phyloP scores from a whole-genome alignment of 495 filamentous ascomycete genomes.

The Penicillium salamii region DNA sequence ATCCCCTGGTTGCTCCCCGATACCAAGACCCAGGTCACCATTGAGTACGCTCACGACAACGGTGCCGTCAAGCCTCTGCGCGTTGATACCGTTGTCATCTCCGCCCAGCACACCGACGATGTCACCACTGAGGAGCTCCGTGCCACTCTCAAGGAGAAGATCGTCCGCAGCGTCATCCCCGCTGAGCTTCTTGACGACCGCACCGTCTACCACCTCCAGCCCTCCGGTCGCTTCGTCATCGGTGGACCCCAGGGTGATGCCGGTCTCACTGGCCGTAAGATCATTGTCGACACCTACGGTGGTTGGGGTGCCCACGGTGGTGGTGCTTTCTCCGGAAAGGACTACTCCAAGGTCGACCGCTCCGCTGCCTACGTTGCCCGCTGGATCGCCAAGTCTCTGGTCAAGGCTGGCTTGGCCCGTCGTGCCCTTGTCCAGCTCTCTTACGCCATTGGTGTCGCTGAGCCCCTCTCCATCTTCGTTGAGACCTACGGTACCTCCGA shows the following conservation, averaged over 20 bases:
- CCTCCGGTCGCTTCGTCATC: constrained; percentile 97
- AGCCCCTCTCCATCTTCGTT: constrained; percentile 85
- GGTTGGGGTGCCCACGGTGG: constrained; percentile 99
- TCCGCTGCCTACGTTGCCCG: constrained; percentile 95
- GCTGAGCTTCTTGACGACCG: constrained; percentile 85
- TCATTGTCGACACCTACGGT: constrained; percentile 99
- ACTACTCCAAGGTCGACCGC: constrained; percentile 99
- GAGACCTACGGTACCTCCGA: constrained; percentile 64
- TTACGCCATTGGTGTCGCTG: constrained; percentile 97
- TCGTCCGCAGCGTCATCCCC: constrained; percentile 91
- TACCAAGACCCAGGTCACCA: constrained; percentile 99
- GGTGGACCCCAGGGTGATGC: constrained; percentile 99
- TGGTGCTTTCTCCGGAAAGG: constrained; percentile 99
- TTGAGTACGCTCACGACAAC: constrained; percentile 96
- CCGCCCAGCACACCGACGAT: constrained; percentile 85
- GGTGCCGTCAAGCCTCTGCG: constrained; percentile 89
- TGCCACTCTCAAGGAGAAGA: constrained; percentile 95
- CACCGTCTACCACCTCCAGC: constrained; percentile 97
- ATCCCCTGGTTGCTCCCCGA: constrained; percentile 95
- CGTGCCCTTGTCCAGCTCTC: constrained; percentile 95
- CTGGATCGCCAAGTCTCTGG: constrained; percentile 98
- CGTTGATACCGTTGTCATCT: constrained; percentile 96
- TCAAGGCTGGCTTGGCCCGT: constrained; percentile 81
- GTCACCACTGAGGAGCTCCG: constrained; percentile 91
- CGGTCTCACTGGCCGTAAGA: constrained; percentile 98